Evolutionary conservation across 208 protist genomes (phyloP).

Genomic region (Leishmania braziliensis): DNA sequence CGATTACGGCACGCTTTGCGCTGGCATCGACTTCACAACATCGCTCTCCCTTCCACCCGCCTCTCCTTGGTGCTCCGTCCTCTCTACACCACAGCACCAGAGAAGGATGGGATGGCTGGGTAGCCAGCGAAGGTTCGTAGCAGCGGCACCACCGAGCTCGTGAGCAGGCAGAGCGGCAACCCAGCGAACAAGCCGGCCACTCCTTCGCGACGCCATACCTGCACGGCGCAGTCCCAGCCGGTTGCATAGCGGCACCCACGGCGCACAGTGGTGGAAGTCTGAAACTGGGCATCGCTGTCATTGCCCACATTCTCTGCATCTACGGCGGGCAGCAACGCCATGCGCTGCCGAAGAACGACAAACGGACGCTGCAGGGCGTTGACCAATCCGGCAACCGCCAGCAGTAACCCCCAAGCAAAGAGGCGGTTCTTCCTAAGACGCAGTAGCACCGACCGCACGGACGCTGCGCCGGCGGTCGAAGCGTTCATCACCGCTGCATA

Average conservation of each 20-base stretch:
- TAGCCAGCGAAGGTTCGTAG: conserved; percentile 27
- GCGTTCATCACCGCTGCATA: conserved; percentile 5
- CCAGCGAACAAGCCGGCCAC: conserved; percentile 23
- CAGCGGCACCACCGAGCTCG: conserved; percentile 26
- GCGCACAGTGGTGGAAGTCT: not conserved
- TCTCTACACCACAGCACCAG: conserved; percentile 21
- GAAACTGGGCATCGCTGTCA: not conserved
- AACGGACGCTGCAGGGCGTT: conserved; percentile 43
- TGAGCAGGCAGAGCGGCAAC: conserved; percentile 29
- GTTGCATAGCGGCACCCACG: conserved; percentile 31
- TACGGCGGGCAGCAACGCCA: conserved; percentile 32
- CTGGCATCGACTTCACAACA: not conserved
- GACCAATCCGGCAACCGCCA: conserved; percentile 24
- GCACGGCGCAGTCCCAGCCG: conserved; percentile 23
- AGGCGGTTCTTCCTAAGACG: conserved; percentile 21
- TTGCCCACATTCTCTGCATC: not conserved
- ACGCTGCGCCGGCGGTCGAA: not conserved
- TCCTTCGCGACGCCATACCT: conserved; percentile 27
- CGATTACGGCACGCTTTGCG: not conserved
- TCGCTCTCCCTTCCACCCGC: not conserved
- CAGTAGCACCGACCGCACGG: conserved; percentile 3
- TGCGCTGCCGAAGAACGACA: conserved; percentile 41
- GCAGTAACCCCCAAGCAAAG: conserved; percentile 22
- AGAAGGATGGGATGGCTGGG: conserved; percentile 23
- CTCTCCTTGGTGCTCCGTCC: not conserved